Evolutionary conservation across 1,139 yeast species (phyloP).

Genomic region (Hyphopichia fennica): DNA sequence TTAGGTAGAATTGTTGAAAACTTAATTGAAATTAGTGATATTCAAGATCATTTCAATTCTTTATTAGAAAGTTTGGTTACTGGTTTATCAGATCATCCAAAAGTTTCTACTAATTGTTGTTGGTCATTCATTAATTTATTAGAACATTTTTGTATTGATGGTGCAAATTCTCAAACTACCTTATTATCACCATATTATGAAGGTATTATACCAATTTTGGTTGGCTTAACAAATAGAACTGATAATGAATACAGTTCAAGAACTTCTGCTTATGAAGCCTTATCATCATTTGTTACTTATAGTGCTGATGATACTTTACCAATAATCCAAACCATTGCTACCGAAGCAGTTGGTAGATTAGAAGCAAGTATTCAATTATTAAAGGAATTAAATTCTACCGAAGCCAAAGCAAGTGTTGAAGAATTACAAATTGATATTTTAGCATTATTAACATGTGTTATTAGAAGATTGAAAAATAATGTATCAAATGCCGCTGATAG

Average conservation of each 20-base stretch:
- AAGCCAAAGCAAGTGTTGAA: slow-evolving; percentile 75
- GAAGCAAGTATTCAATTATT: slow-evolving; percentile 62
- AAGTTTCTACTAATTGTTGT: slow-evolving; percentile 92
- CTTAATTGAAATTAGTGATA: slow-evolving; percentile 74
- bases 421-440: slow-evolving; percentile 87
- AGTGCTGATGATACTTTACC: slow-evolving; percentile 72
- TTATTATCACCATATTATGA: slow-evolving; percentile 74
- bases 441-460: slow-evolving; percentile 83
- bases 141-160: slow-evolving; percentile 74
- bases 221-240: slow-evolving; percentile 63
- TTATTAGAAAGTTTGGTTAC: slow-evolving; percentile 69
- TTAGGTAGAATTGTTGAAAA: slow-evolving; percentile 93
- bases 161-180: slow-evolving; percentile 53
- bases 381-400: slow-evolving; percentile 55
- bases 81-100: slow-evolving; percentile 88
- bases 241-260: slow-evolving; percentile 90
- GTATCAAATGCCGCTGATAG: slow-evolving; percentile 73
- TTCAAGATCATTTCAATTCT: slow-evolving; percentile 61
- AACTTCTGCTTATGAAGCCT: slow-evolving; percentile 93
- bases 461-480: slow-evolving; percentile 74
- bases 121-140: slow-evolving; percentile 93
- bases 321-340: slow-evolving; percentile 69
- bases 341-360: slow-evolving; percentile 70
- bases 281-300: slow-evolving; percentile 76
- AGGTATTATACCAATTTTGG: slow-evolving; percentile 65